Conservation (phyloP, 345 rosid species). For the Brassica carinata region DNA sequence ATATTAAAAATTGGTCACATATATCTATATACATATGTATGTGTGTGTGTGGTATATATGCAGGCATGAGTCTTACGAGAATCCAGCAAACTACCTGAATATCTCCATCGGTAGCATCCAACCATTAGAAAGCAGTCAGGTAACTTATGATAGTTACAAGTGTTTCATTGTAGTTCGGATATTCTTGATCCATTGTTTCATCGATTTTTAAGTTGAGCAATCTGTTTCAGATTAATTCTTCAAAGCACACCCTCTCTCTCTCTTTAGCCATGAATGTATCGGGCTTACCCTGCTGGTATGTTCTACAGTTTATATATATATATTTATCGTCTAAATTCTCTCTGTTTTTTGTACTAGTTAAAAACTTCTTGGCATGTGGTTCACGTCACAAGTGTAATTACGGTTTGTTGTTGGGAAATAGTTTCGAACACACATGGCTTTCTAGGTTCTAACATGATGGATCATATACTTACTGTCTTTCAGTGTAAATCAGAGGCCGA, state of each 20-base stretch:
- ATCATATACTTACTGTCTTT: slow-evolving; percentile 21
- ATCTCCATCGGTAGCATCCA: background rate
- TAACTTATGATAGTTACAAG: background rate
- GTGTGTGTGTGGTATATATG: background rate
- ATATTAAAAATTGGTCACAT: background rate
- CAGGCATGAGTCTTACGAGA: background rate
- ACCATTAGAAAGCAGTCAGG: background rate
- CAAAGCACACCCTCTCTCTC: background rate
- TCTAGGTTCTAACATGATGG: slow-evolving; percentile 7
- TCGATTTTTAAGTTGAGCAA: background rate
- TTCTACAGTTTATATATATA: background rate
- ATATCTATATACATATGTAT: background rate
- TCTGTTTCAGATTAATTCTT: background rate
- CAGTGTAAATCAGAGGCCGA: slow-evolving; percentile 62
- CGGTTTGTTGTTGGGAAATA: background rate
- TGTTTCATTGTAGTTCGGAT: background rate
- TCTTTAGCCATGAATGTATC: slow-evolving; percentile 2
- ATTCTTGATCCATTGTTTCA: background rate
- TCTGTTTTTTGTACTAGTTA: background rate
- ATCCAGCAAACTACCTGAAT: background rate
- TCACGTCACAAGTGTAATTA: background rate
- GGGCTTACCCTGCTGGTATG: slow-evolving; percentile 15
- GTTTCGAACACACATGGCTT: background rate
- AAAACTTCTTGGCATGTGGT: background rate
- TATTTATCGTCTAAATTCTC: background rate